Base-by-base conservation (phyloP, 2,329 filamentous ascomycete genomes). In the Alternaria gansuensis region DNA sequence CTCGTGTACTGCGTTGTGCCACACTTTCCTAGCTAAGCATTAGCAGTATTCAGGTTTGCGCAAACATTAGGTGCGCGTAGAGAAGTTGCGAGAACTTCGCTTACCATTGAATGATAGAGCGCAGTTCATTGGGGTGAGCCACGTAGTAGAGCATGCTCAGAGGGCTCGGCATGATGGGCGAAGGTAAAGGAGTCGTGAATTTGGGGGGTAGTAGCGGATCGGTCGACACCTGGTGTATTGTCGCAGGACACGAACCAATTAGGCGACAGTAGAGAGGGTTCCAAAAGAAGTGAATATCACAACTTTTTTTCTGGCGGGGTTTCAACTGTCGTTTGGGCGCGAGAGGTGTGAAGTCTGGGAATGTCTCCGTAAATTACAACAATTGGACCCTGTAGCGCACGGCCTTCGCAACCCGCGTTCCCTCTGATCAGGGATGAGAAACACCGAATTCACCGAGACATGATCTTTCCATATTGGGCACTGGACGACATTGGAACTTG, bases 1-100 rank as follows among this genome's bases (percentile, higher is more conserved):
- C 75, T 85, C 86, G 82, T 98, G 92, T 21, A 97, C 92, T 11
- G 95, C 90, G 65, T 96, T 92, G 82, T 98, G 95, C 93, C 93
- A 98, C 70, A 96, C 82, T 82, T 96, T 97, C 93, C 93, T 97
- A 45, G n/a, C 6, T 34, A 24, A 33, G 49, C 40, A 45, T 65
- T 51, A 71, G 71, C 33, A 33, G 41, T 29, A 36, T 37, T 21
- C 31, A 28, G 9, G 4, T 21, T 9, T 39, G n/a, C 13, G 48
- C 44, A 41, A 43, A 36, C 14, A 21, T 29, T n/a, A 53, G 31
- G 13, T 14, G 6, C 39, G 33, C 36, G 24, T 10, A 34, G 41
- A 50, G 23, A 8, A 49, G 54, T n/a, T 37, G 29, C 13, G 14
- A 21, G 21, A 26, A 36, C 9, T 4, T 33, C 17, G n/a, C 82